Percentiles rank a stretch among this genome's conserved stretches.
Conservation (phyloP, 768 basidiomycete species). For the Coprinopsis sp. region DNA sequence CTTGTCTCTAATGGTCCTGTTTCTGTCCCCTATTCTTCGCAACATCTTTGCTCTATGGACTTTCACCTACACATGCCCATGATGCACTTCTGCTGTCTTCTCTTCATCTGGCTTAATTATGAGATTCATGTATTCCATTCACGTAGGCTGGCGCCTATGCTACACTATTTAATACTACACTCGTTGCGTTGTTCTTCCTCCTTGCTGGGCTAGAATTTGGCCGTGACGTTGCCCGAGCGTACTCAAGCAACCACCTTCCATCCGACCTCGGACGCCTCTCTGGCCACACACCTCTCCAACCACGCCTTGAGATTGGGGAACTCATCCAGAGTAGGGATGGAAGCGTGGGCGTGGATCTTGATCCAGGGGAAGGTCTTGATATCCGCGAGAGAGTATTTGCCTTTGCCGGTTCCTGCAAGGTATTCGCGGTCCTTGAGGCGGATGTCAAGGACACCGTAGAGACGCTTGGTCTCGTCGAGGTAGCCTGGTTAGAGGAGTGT, state of each 20-base stretch:
- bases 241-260: neutral
- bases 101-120: too few species aligned
- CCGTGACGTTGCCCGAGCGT: too few species aligned
- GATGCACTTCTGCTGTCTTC: too few species aligned
- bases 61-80: too few species aligned
- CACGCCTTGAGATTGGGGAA: constrained; percentile 56
- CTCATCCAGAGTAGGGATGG: constrained; percentile 53
- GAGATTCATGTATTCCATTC: too few species aligned
- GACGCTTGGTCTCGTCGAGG: constrained; percentile 72
- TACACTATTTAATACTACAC: too few species aligned
- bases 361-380: constrained; percentile 69
- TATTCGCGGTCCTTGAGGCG: constrained; percentile 72
- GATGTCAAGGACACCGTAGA: constrained; percentile 80
- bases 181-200: too few species aligned
- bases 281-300: constrained; percentile 14
- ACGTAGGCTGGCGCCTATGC: too few species aligned
- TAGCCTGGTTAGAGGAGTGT: constrained; percentile 45
- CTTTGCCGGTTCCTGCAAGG: constrained; percentile 70
- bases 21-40: too few species aligned
- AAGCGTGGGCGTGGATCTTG: constrained; percentile 38
- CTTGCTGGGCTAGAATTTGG: too few species aligned
- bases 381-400: constrained; percentile 69
- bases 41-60: too few species aligned
- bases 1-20: too few species aligned
- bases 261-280: constrained; percentile 5